Evolutionary conservation across 352 stramenopile genomes (phyloP), one percentile per base, ranked within the genome.

Genomic region (Pythium aristosporum): DNA sequence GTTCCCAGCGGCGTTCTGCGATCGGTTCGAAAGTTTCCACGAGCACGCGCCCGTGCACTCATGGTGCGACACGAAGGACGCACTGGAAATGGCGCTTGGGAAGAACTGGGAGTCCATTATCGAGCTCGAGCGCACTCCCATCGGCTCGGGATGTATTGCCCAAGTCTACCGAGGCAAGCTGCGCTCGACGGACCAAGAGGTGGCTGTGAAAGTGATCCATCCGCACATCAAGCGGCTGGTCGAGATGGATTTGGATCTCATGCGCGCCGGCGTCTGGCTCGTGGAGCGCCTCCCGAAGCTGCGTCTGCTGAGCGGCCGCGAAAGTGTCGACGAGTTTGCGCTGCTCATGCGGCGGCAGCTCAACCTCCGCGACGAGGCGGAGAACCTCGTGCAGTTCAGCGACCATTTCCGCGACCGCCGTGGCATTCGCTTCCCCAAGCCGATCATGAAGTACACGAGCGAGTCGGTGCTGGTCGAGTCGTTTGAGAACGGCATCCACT

Each of bases 131-230:
- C 54, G 34, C 5, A 21, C 77, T 0, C 83, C 85, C 6, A 91
- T 94, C 61, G 96, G 95, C 11, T 98, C 92, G 21, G 96, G 96
- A 15, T 97, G 92, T 68, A 97, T 98, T 42, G 96, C 96, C 2
- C 94, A 98, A 72, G 96, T 99, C 3, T 98, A 98, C 79, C 73
- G 78, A 55, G 95, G 86, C 13, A 87, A 67, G 16, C 75, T 98
- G 16, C 62, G 68, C n/a, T 53, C 64, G 6, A 91, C 77, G 2
- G 72, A 72, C 37, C 77, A 94, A 34, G 59, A 86, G 21, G 85
- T 98, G 25, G 94, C 95, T 2, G 78, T 98, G 12, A 98, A 98
- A 60, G 87, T 98, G 1, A 87, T 99, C 34, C 94, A 98, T 67
- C 95, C 94, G 7, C 76, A 92, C 28, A 93, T 98, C 34, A 86